Percentiles rank a stretch among this genome's conserved stretches.
Evolutionary conservation across 768 basidiomycete genomes (phyloP).

Genomic region (Phallus indusiatus): DNA sequence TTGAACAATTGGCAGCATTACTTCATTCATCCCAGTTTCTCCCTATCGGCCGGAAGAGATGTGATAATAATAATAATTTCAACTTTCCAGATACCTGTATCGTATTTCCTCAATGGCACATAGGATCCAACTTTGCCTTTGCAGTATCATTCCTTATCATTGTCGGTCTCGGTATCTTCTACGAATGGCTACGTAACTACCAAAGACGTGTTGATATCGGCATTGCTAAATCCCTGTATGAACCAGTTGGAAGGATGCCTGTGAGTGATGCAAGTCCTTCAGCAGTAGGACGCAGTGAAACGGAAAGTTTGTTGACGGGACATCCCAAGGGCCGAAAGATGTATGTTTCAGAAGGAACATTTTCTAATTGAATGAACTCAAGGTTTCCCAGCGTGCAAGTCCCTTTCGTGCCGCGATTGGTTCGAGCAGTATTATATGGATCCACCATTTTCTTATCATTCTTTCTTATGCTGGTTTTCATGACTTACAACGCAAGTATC

Average conservation of each 20-base stretch:
- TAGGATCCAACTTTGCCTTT: slow-evolving; percentile 46
- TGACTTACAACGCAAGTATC: slow-evolving; percentile 85
- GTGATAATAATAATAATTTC: background rate
- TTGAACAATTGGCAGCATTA: background rate
- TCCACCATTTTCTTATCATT: slow-evolving; percentile 67
- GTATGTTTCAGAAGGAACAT: background rate
- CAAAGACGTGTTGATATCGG: slow-evolving; percentile 48
- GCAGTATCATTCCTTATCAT: slow-evolving; percentile 57
- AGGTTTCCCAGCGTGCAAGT: slow-evolving; percentile 8
- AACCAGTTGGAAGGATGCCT: slow-evolving; percentile 19
- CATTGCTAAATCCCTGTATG: slow-evolving; percentile 43
- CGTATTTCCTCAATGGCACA: slow-evolving; percentile 74
- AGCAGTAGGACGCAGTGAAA: slow-evolving; percentile 36
- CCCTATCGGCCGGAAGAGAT: background rate
- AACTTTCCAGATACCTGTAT: slow-evolving; percentile 54
- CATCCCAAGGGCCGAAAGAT: slow-evolving; percentile 3
- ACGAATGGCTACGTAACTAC: slow-evolving; percentile 68
- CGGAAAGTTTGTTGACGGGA: slow-evolving; percentile 45
- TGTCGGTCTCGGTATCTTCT: slow-evolving; percentile 58
- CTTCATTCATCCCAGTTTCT: background rate
- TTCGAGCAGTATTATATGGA: slow-evolving; percentile 68
- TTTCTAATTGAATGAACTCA: no score
- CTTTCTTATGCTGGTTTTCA: slow-evolving; percentile 92
- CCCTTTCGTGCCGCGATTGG: slow-evolving; percentile 10
- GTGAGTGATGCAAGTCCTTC: slow-evolving; percentile 35